Base-by-base conservation (phyloP, 306 rosid species). In the Comarum palustre region DNA sequence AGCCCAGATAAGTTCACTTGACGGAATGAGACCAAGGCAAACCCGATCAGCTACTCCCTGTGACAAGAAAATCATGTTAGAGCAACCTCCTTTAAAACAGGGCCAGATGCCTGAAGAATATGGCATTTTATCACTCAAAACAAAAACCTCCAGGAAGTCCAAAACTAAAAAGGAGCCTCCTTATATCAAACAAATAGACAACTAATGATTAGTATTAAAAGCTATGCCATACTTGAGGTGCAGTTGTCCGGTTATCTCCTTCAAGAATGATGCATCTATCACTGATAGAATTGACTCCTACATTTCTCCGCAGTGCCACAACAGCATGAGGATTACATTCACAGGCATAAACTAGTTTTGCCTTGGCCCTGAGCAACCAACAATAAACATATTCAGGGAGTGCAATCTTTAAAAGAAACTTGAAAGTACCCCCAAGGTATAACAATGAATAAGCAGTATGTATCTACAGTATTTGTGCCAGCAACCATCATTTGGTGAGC, bases 241-340 rank as follows among this genome's bases (percentile, higher is more conserved):
- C 93, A n/a, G 82, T 80, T 65, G 70, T 72, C 77, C 86, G 83
- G 86, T 88, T 94, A 83, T 91, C 99, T 79, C 99, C 97, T 77
- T 83, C 92, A 65, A 94, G 89, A 69, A 94, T 29, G 22, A 88
- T 73, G 81, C 99, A 94, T 4, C 89, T 83, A 71, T 89, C 84
- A 25, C 84, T 61, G 29, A 94, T 93, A 58, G 85, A 85, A 87
- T 91, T 94, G 50, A 80, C 82, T 78, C 79, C 84, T 34, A 94
- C 73, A 82, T 94, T 94, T 64, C 76, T 89, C 69, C 27, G 77
- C 60, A 94, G 97, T 62, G 97, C 97, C 76, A 88, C 91, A 50
- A 87, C 63, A 66, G 96, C 97, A 86, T 88, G 83, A 50, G 95
- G 89, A 81, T 94, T 94, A 95, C 99, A 94, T 71, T 95, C 99